These are phyloP conservation scores for Picea mariana DNA, from an alignment of 83 land plant species.

Conservation along the genomic window DNA sequence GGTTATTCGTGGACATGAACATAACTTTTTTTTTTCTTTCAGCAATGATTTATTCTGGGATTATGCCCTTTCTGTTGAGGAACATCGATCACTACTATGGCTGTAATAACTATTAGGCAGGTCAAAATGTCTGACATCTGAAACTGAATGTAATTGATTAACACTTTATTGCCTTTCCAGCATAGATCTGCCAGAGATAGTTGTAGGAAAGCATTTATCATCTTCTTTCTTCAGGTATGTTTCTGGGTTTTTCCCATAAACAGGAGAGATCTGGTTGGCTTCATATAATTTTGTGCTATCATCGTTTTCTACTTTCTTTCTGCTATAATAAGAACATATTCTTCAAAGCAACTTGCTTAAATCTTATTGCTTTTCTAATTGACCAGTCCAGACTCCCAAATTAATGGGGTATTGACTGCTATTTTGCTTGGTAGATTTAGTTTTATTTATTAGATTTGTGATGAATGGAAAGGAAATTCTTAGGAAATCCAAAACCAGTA, in stretches of 20 bases:
- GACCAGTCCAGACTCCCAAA: not conserved
- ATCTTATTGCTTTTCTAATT: not conserved
- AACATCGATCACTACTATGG: not conserved
- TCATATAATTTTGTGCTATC: not conserved
- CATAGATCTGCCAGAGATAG: not conserved
- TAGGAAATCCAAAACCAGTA: not conserved
- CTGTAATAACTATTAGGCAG: not conserved
- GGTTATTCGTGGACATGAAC: too few relatives aligned
- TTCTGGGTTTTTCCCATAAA: too few relatives aligned
- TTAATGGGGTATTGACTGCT: not conserved
- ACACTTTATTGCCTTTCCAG: not conserved
- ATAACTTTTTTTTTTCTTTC: not conserved
- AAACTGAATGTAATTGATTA: not conserved
- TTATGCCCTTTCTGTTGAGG: too few relatives aligned
- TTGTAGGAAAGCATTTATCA: not conserved
- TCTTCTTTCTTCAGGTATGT: not conserved
- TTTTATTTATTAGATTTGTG: not conserved
- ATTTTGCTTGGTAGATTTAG: not conserved
- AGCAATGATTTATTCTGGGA: not conserved
- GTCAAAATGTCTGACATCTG: not conserved
- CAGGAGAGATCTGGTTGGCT: not conserved
- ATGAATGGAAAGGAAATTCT: not conserved
- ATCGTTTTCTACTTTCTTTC: not conserved
- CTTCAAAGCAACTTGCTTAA: not conserved
- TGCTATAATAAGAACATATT: not conserved